Evolutionary conservation across 495 filamentous ascomycete genomes (phyloP), one percentile per base, ranked within the genome.

Genomic region (Xanthoparmelia taractica): DNA sequence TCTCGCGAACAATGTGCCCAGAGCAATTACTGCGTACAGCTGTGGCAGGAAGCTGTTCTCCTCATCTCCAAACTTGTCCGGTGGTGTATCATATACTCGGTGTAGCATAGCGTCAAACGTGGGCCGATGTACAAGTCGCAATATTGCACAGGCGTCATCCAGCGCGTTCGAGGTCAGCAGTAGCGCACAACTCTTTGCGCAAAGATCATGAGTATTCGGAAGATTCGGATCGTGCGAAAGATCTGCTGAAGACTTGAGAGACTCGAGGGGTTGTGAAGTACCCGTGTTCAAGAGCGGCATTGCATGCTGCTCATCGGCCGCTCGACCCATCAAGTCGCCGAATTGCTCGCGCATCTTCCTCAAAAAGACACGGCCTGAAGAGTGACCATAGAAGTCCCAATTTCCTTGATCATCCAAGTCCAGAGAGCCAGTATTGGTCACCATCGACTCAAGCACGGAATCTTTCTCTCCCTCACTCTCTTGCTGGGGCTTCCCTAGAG

Each of bases 331-430:
- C 23, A 87, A 66, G 55, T 89, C 80, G n/a, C 91, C 85, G 63
- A 96, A 87, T 71, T 96, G 89, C 68, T 91, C 89, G 63, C 90
- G 85, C 81, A 98, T 84, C 43, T 89, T 84, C 66, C 83, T 80
- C 58, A 96, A 80, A 74, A 96, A 97, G 63, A 90, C 87, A 55
- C 93, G 79, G 0, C 94, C 92, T 7, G 94, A 98, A 0, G 93
- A 96, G 63, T 90, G 90, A 47, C 94, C 94, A 70, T 94, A 89
- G 68, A 96, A 98, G 71, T 97, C 94, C 86, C 90, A 96, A 67
- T 96, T 82, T 25, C 93, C 93, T 66, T 85, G 82, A 66, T 98
- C 94, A 72, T 96, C 92, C 23, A 96, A 79, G 69, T 97, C 95
- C 17, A 98, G 78, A 70, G 87, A 89, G 41, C 92, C 94, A 8